These are phyloP conservation scores for Acanthamoeba quina DNA, from an alignment of 208 protist species.

Conservation along the genomic window DNA sequence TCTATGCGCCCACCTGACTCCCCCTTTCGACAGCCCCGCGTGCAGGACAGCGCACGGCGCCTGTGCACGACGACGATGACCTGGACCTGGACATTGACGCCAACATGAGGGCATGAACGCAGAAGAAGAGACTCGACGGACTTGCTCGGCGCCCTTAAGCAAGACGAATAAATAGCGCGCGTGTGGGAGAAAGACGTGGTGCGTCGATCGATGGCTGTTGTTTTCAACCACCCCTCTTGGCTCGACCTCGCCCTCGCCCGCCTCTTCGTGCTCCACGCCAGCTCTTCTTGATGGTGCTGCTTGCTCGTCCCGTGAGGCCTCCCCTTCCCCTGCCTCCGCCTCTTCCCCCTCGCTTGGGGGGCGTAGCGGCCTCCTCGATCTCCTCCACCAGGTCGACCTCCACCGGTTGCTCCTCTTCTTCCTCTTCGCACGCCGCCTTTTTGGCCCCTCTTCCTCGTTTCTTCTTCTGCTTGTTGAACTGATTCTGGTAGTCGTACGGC, in stretches of 20 bases:
- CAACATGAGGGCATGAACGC: slow-evolving; percentile 40
- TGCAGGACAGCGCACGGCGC: background rate
- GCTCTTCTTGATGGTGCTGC: background rate
- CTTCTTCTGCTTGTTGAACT: slow-evolving; percentile 36
- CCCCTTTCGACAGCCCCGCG: background rate
- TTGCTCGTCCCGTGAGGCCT: background rate
- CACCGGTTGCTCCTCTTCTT: background rate
- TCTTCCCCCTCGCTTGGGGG: background rate
- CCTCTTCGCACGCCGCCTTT: background rate
- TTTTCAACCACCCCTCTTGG: background rate
- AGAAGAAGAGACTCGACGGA: background rate
- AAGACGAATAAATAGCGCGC: background rate
- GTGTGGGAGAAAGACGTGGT: background rate
- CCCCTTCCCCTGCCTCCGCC: background rate
- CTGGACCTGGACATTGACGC: slow-evolving; percentile 55
- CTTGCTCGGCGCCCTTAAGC: background rate
- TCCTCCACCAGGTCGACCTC: background rate
- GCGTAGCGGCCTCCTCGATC: background rate
- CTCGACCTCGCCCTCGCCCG: background rate
- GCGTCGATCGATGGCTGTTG: background rate
- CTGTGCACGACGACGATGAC: slow-evolving; percentile 3
- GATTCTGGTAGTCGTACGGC: slow-evolving; percentile 64
- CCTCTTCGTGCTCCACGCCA: slow-evolving; percentile 32
- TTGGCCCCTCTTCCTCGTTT: background rate
- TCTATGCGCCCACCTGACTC: background rate